phyloP scores from a whole-genome alignment of 129 eudicot genomes.

The Sambucus nigra region DNA sequence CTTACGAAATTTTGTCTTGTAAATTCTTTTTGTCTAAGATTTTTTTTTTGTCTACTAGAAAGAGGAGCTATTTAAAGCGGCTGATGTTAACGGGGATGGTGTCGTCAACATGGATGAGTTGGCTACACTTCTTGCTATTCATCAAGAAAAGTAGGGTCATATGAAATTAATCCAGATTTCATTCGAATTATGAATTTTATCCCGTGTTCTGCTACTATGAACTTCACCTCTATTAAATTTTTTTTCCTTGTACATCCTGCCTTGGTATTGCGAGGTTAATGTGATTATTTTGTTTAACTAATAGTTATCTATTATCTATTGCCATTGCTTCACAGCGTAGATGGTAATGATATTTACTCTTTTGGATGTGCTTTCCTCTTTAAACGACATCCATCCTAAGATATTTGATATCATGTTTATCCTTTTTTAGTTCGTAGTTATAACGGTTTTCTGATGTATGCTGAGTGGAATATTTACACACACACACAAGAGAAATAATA shows the following conservation, averaged over 20 bases:
- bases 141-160: constrained; percentile 74
- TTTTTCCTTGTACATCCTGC: background rate
- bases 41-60: constrained; percentile 37
- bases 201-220: no score
- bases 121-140: constrained; percentile 79
- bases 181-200: background rate
- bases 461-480: no score
- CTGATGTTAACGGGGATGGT: constrained; percentile 85
- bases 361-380: background rate
- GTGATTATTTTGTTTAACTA: constrained; percentile 1
- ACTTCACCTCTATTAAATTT: background rate
- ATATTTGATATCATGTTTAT: background rate
- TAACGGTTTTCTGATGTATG: no score
- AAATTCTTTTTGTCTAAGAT: background rate
- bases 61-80: constrained; percentile 82
- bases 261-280: background rate
- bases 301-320: background rate
- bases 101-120: constrained; percentile 94
- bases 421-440: no score
- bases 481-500: no score
- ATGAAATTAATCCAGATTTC: background rate
- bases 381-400: background rate
- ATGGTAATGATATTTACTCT: background rate
- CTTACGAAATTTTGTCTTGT: background rate
- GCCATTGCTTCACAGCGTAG: background rate